Percentiles rank a stretch among this genome's conserved stretches.
Evolutionary conservation across 164 flowering plant genomes (phyloP).

Genomic region (Aristolochia californica): DNA sequence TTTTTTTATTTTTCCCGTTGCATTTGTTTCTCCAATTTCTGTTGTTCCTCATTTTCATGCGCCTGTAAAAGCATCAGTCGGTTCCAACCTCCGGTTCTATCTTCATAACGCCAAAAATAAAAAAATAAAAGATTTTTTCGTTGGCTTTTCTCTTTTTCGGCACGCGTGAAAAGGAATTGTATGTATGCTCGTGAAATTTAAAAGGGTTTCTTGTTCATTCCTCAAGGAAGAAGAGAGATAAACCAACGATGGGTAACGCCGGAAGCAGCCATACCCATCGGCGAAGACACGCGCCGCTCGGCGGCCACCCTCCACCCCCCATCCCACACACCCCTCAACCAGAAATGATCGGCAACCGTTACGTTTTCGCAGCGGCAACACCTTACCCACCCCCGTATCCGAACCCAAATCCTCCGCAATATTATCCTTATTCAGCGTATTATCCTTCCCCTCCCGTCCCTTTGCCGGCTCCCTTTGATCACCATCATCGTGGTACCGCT

Average conservation of each 20-base stretch:
- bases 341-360: constrained; percentile 46
- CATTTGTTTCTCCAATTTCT: too few relatives aligned
- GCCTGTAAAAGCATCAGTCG: too few relatives aligned
- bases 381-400: constrained; percentile 65
- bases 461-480: constrained; percentile 60
- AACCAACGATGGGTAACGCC: constrained; percentile 49
- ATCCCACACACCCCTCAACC: constrained; percentile 23
- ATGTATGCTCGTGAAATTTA: background rate
- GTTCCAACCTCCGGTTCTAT: background rate
- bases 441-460: constrained; percentile 52
- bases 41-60: too few relatives aligned
- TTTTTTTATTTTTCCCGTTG: too few relatives aligned
- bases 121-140: background rate
- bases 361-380: constrained; percentile 74
- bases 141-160: too few relatives aligned
- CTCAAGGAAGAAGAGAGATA: background rate
- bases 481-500: constrained; percentile 34
- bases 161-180: too few relatives aligned
- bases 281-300: constrained; percentile 36
- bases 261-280: constrained; percentile 31
- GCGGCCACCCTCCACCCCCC: constrained; percentile 35
- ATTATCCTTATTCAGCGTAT: constrained; percentile 55
- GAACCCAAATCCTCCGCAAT: constrained; percentile 43
- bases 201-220: background rate
- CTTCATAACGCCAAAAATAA: background rate